Evolutionary conservation across 257 asterid species (phyloP), one percentile per base, ranked within the genome.

Genomic region (Nyctanthes arbortristis): DNA sequence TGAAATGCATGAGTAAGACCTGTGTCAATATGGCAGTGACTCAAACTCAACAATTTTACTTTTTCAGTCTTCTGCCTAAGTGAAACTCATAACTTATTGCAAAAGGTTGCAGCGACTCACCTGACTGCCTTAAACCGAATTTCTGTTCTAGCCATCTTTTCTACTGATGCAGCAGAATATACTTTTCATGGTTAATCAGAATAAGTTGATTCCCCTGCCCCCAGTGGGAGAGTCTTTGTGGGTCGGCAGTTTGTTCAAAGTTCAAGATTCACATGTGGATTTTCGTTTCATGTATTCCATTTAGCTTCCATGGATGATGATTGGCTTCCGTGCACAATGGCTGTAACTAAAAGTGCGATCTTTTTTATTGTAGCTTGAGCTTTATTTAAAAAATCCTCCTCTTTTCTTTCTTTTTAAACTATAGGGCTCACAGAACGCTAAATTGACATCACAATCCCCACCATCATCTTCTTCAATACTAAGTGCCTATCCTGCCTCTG

Each of bases 351-450:
- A 52, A 52, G 59, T 7, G 7, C 59, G 24, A n/a, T n/a, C n/a
- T n/a, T n/a, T 49, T 40, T 56, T 24, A 36, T 34, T 66, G 10
- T 52, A 52, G 24, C 31, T 52, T 24, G 31, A 52, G 7, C 30
- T 2, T n/a, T n/a, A n/a, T n/a, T n/a, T n/a, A n/a, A n/a, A n/a
- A n/a, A n/a, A n/a, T n/a, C n/a, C n/a, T n/a, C n/a, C n/a, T n/a
- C n/a, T n/a, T n/a, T n/a, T 33, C 70, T 24, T 65, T 71, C 55
- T 34, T 34, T 61, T 56, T 70, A 62, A 56, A 55, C 67, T 69
- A 60, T 84, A 85, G 96, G 89, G 90, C 71, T 76, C 78, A 73
- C 84, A 80, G 83, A 79, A 72, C 77, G 77, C 78, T 57, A 79
- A 82, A 79, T 66, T 67, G 47, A 54, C 80, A 63, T 74, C 88